Evolutionary conservation across 352 stramenopile genomes (phyloP), one percentile per base, ranked within the genome.

Genomic region (Pythium graminicola): DNA sequence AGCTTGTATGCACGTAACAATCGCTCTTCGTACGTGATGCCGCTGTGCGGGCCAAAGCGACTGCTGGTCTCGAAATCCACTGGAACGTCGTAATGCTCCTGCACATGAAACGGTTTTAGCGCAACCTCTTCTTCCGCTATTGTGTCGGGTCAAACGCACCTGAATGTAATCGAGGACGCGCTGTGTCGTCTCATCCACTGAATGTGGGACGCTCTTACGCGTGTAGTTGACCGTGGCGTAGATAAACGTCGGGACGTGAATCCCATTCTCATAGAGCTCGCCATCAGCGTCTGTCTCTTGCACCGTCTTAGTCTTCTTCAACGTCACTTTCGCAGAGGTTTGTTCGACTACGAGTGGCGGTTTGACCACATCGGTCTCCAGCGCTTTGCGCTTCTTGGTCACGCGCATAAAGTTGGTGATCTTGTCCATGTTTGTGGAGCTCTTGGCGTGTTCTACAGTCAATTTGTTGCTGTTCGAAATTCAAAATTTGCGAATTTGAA

Each of bases 391-490:
- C 59, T 68, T 65, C 68, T 86, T 86, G n/a, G 73, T 81, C 29
- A 76, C 68, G 56, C 73, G 76, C 76, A 87, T 83, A 36, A 69
- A 85, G 58, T 46, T 76, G 31, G 72, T 84, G 59, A 87, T 85
- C 66, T 82, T 85, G 24, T 69, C 57, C 76, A 85, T 57, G 2
- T 26, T 11, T 36, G 17, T 17, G 32, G 8, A 38, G 29, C 17
- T 62, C 4, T 22, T 45, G 20, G 36, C 36, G 35, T 50, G 16
- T 33, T 33, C n/a, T n/a, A n/a, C n/a, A n/a, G n/a, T n/a, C n/a
- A n/a, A n/a, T n/a, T 11, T 19, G 22, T 42, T n/a, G 23, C 28
- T 22, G 24, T 54, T 54, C 36, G 39, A 28, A 33, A 45, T 45
- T 51, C 39, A 4, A 36, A 22, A 42, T 28, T 42, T 19, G 22